These are phyloP conservation scores for Metschnikowia corniflorae DNA, from an alignment of 805 yeast genomes.

Conservation along the genomic window DNA sequence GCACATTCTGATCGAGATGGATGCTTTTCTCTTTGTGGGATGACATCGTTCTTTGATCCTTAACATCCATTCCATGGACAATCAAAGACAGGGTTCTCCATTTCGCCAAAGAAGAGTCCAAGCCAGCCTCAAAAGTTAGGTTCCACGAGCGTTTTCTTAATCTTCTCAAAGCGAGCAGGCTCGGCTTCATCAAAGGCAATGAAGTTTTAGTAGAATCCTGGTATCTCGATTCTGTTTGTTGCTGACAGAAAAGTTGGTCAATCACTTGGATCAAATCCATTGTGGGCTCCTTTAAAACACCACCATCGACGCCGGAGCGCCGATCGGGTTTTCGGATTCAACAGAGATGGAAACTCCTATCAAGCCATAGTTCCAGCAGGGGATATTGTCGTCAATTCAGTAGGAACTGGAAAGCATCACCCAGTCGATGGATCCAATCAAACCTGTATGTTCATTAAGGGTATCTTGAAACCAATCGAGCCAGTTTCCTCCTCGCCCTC, in stretches of 20 bases:
- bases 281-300: constrained; percentile 83
- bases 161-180: constrained; percentile 57
- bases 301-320: constrained; percentile 97
- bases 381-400: constrained; percentile 87
- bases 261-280: constrained; percentile 76
- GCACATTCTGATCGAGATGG: constrained; percentile 82
- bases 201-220: constrained; percentile 75
- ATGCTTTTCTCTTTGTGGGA: constrained; percentile 77
- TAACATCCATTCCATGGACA: constrained; percentile 75
- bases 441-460: constrained; percentile 45
- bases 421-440: constrained; percentile 82
- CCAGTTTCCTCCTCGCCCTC: constrained; percentile 98
- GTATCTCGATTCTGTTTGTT: constrained; percentile 45
- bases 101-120: constrained; percentile 59
- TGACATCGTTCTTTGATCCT: constrained; percentile 91
- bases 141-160: constrained; percentile 39
- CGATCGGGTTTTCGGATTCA: constrained; percentile 75
- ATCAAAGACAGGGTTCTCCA: constrained; percentile 93
- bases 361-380: constrained; percentile 91
- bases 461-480: constrained; percentile 74
- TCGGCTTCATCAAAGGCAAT: constrained; percentile 52
- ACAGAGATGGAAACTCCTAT: constrained; percentile 84
- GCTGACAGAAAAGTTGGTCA: constrained; percentile 54
- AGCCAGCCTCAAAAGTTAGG: constrained; percentile 35
- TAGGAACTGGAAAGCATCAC: constrained; percentile 84